Evolutionary conservation across 2,329 filamentous ascomycete genomes (phyloP).

Genomic region (Tolypocladium tundrense): DNA sequence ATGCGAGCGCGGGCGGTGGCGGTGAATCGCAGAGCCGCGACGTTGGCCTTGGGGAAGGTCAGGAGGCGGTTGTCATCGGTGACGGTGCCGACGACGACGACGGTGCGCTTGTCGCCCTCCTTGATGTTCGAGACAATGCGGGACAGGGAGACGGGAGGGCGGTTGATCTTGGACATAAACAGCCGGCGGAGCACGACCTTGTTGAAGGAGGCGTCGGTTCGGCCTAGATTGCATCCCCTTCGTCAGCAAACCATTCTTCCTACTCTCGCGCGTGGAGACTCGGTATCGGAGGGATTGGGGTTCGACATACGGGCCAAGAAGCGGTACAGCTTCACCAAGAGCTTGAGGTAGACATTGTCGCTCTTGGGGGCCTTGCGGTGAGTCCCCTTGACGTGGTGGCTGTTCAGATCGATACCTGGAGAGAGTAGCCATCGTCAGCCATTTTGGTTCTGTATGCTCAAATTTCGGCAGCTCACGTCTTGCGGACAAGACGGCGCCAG

Average conservation of each 20-base stretch:
- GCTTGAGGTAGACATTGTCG: constrained; percentile 95
- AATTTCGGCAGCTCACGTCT: constrained; percentile 23
- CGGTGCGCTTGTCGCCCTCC: constrained; percentile 66
- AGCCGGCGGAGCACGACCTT: constrained; percentile 95
- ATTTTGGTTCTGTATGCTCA: constrained; percentile 54
- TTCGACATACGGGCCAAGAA: constrained; percentile 78
- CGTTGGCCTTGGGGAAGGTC: constrained; percentile 79
- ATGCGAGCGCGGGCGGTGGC: constrained; percentile 92
- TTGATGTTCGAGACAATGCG: constrained; percentile 69
- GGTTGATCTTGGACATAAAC: constrained; percentile 98
- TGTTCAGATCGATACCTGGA: constrained; percentile 62
- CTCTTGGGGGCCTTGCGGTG: constrained; percentile 96
- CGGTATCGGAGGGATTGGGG: background rate
- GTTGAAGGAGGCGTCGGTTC: constrained; percentile 97
- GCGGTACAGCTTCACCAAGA: constrained; percentile 96
- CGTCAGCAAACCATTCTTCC: background rate
- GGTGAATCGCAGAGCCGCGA: constrained; percentile 95
- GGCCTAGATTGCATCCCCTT: constrained; percentile 44
- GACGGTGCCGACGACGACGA: constrained; percentile 89
- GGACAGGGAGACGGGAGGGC: constrained; percentile 86
- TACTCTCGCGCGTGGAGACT: background rate
- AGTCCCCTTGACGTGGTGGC: constrained; percentile 57
- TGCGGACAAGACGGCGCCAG: constrained; percentile 8
- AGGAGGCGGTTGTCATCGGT: constrained; percentile 96
- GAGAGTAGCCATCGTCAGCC: constrained; percentile 47